Evolutionary conservation across 139 green algal genomes (phyloP), one percentile per base, ranked within the genome.

Genomic region (Yamagishiella unicocca): DNA sequence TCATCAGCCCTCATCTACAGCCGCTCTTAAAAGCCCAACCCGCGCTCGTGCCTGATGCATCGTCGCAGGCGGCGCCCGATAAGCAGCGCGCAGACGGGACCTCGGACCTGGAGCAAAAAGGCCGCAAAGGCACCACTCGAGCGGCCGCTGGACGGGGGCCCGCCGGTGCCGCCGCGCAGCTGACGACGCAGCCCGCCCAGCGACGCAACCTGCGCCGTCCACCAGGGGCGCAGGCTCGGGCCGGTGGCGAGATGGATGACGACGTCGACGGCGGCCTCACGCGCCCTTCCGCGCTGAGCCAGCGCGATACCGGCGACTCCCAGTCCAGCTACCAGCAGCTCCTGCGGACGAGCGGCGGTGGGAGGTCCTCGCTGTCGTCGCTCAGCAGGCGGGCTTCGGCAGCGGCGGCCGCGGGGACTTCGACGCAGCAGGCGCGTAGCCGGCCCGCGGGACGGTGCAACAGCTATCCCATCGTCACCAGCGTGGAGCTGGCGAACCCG

Each of bases 321-420:
- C n/a, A n/a, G n/a, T 43, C 46, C 40, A 42, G 37, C 77, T 84
- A 84, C 40, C 55, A 50, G 38, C 77, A 84, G 38, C 77, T 84
- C 4, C 77, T 84, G 22, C 10, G 27, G 37, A 25, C 14, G 22
- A 78, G 70, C 37, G 66, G 33, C 66, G 17, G n/a, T n/a, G n/a
- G n/a, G n/a, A n/a, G 66, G 66, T 74, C 66, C 66, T 74, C 66
- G 9, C 66, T 74, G 12, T 19, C 55, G 12, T 66, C 55, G 62
- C 19, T 42, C n/a, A 71, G 17, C 6, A 9, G 62, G 62, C 62
- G 31, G 4, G 5, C 17, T 2, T n/a, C 70, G 40, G 17, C 70
- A 1, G 22, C 70, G 70, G 29, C 70, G 2, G 31, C 33, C 14
- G n/a, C 6, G 62, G 58, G 21, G n/a, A n/a, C n/a, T n/a, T n/a